Conservation (phyloP, 192 early-diverging fungal genomes). For the Coemansia sp. region DNA sequence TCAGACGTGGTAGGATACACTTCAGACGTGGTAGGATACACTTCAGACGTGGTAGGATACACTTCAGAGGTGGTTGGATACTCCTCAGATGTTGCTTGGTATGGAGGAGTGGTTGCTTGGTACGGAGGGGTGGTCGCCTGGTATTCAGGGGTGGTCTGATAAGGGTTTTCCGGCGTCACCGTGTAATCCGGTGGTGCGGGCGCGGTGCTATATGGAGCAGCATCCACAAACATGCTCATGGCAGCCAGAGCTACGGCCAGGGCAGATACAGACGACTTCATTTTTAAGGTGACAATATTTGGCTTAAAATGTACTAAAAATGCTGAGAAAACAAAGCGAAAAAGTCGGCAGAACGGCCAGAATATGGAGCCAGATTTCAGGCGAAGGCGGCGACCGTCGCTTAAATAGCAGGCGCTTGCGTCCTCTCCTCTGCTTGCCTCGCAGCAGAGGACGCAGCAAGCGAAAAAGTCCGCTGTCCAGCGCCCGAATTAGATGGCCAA, state of each 20-base stretch:
- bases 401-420: not conserved
- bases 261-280: slow-evolving; percentile 15
- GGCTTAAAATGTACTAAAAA: not conserved
- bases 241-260: slow-evolving; percentile 5
- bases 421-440: too few relatives aligned
- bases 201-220: slow-evolving; percentile 2
- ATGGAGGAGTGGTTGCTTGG: not conserved
- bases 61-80: slow-evolving; percentile 3
- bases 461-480: not conserved
- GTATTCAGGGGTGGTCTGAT: slow-evolving; percentile 1
- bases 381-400: not conserved
- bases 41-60: slow-evolving; percentile 11
- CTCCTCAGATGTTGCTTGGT: not conserved
- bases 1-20: slow-evolving; percentile 13
- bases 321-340: not conserved
- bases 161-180: not conserved
- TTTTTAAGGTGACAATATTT: slow-evolving; percentile 3
- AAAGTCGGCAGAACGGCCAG: slow-evolving; percentile 1
- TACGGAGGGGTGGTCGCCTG: not conserved
- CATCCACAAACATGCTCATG: slow-evolving; percentile 3
- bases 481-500: not conserved
- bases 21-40: slow-evolving; percentile 1
- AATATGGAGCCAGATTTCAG: not conserved
- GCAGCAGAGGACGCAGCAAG: too few relatives aligned
- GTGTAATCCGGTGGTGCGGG: slow-evolving; percentile 1